Percentiles rank a stretch among this genome's conserved stretches.
phyloP scores from a whole-genome alignment of 2,329 filamentous ascomycete genomes.

The Colletotrichum melonis region DNA sequence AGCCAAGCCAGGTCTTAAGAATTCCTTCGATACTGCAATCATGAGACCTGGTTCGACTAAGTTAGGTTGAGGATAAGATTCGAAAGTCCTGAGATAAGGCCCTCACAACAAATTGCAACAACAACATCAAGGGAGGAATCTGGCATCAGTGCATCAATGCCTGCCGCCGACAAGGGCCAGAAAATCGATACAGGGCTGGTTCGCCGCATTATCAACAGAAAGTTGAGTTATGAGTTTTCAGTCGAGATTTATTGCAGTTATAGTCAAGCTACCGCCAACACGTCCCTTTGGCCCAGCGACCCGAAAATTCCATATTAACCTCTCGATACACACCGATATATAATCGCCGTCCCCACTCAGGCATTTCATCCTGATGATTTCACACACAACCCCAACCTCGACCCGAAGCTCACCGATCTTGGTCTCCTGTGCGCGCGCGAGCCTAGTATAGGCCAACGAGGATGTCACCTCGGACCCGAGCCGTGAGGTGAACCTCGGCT shows the following conservation, averaged over 20 bases:
- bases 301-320: not conserved
- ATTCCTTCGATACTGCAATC: not conserved
- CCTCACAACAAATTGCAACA: not conserved
- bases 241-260: not conserved
- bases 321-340: not conserved
- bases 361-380: not conserved
- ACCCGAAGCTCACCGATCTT: not conserved
- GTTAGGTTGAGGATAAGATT: not conserved
- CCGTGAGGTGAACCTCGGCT: conserved; percentile 71
- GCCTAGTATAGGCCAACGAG: conserved; percentile 66
- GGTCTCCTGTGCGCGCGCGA: not conserved
- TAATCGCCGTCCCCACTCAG: not conserved
- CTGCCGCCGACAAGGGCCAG: too few relatives aligned
- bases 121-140: too few relatives aligned
- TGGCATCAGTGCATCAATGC: too few relatives aligned
- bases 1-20: not conserved
- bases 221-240: not conserved
- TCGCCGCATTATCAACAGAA: too few relatives aligned
- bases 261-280: not conserved
- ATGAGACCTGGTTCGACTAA: not conserved
- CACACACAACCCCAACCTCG: not conserved
- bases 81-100: rapidly evolving
- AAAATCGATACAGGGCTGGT: not conserved
- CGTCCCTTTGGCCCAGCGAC: not conserved
- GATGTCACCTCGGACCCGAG: conserved; percentile 70